Evolutionary conservation across 257 asterid species (phyloP), one percentile per base, ranked within the genome.

Genomic region (Perilla frutescens): DNA sequence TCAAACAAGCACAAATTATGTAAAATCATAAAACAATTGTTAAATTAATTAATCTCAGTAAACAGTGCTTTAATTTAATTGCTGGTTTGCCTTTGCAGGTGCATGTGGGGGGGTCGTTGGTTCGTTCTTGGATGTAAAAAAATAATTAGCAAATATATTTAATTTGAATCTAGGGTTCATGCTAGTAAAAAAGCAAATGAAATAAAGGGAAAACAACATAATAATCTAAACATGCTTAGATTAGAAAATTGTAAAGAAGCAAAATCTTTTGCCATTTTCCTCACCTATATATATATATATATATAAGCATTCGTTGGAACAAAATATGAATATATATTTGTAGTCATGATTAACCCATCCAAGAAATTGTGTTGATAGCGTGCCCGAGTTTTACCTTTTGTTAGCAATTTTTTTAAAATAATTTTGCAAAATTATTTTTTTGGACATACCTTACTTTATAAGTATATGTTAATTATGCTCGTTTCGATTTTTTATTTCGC

Each of bases 71-170:
- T 65, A 20, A 20, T 20, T 20, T 20, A 20, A 20, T 20, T 20
- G 29, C 72, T 37, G 44, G 77, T 36, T 57, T 53, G 48, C 48
- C 26, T 78, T 75, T 73, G 75, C 48, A 77, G 81, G 61, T 76
- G 84, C 82, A 84, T 80, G 87, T 82, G 87, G 72, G n/a, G 74
- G 72, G 64, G 84, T 76, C 37, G 80, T 76, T 48, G 43, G 9
- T 66, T 66, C 0, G 32, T 66, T 71, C 79, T 55, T 74, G 82
- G 44, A 62, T 54, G 64, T n/a, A 44, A 74, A 66, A 69, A 53
- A 64, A 26, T 3, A 36, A 56, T 9, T 7, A 29, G 1, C 44
- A 7, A 10, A 13, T 13, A 51, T 20, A 47, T 34, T 13, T 68
- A 70, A 62, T 77, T 81, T 79, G 79, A 77, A 81, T 81, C 75